Evolutionary conservation across 225 moss, liverwort and hornwort species (phyloP).

Genomic region (Neckera pumila): DNA sequence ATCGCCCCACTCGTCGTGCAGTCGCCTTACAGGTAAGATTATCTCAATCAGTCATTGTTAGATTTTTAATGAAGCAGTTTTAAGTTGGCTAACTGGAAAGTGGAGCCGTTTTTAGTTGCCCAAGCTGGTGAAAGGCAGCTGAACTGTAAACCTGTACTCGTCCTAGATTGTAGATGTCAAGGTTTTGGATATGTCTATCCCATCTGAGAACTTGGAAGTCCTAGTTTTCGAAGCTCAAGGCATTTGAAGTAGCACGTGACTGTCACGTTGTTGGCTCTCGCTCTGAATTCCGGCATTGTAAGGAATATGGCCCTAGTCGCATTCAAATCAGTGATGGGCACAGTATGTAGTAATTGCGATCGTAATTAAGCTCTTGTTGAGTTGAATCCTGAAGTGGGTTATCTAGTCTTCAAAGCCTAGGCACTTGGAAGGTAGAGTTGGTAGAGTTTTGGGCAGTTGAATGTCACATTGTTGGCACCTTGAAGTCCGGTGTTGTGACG

Average conservation of each 20-base stretch:
- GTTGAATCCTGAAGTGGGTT: not conserved
- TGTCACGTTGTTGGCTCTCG: not conserved
- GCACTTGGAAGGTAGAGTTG: not conserved
- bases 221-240: not conserved
- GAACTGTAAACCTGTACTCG: not conserved
- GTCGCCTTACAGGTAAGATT: constrained; percentile 22
- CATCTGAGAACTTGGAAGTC: not conserved
- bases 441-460: not conserved
- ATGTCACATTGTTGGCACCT: not conserved
- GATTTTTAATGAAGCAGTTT: too few species aligned
- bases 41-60: not conserved
- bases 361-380: not conserved
- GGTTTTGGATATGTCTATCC: not conserved
- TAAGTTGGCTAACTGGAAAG: not conserved
- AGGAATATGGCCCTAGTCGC: too few species aligned
- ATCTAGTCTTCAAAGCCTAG: not conserved
- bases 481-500: not conserved
- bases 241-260: not conserved
- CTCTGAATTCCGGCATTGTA: too few species aligned
- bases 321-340: not conserved
- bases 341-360: not conserved
- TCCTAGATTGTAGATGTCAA: not conserved
- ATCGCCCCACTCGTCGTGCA: constrained; percentile 23
- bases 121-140: not conserved
- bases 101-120: not conserved